Conservation (phyloP, 148 eudicot species). For the Vaccinium corymbosum region DNA sequence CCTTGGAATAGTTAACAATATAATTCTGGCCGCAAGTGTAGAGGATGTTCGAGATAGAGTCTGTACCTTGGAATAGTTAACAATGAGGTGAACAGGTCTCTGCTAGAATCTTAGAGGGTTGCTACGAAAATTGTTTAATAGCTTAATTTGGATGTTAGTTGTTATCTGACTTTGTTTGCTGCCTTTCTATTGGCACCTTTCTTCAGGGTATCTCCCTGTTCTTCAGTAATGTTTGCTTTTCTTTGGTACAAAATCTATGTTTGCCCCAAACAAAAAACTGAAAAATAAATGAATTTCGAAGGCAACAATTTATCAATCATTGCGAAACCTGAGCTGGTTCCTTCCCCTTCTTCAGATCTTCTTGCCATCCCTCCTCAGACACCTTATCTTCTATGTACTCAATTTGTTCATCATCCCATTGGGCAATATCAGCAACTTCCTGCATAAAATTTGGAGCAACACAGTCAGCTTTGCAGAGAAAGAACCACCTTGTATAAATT, state of each 20-base stretch:
- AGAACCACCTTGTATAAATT: neutral
- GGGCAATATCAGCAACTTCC: constrained; percentile 88
- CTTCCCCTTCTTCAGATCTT: constrained; percentile 81
- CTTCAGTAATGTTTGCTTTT: neutral
- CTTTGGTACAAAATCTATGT: neutral
- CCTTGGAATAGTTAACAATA: too few relatives aligned
- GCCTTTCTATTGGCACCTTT: neutral
- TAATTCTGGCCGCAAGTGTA: too few relatives aligned
- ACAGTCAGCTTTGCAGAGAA: neutral
- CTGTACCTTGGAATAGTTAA: too few relatives aligned
- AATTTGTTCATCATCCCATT: constrained; percentile 96
- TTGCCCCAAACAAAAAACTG: neutral
- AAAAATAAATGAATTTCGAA: neutral
- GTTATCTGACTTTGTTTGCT: too few relatives aligned
- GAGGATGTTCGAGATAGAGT: too few relatives aligned
- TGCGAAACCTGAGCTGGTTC: constrained; percentile 73
- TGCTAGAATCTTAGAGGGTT: too few relatives aligned
- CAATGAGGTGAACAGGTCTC: too few relatives aligned
- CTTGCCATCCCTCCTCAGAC: constrained; percentile 70
- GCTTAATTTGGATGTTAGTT: too few relatives aligned
- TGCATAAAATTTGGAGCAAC: constrained; percentile 22
- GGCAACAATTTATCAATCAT: neutral
- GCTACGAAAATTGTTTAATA: too few relatives aligned
- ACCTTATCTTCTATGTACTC: constrained; percentile 79
- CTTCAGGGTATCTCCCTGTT: neutral